Evolutionary conservation across 495 filamentous ascomycete species (phyloP).

Genomic region (Neurospora intermedia): DNA sequence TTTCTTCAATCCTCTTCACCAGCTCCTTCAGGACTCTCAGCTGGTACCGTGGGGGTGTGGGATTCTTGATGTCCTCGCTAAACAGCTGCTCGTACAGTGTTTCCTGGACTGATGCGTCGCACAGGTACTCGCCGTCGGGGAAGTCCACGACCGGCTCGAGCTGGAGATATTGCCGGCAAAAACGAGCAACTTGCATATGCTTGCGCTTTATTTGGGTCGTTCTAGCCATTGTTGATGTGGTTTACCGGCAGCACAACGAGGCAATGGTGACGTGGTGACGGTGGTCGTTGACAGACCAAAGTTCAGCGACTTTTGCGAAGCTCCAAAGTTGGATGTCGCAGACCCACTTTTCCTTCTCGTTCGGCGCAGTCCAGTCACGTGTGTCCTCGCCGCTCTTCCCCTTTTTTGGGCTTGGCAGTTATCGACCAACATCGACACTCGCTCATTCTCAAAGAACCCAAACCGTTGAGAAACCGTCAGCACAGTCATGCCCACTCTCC

Average conservation of each 20-base stretch:
- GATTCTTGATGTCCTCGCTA: conserved; percentile 36
- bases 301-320: background rate
- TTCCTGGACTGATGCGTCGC: conserved; percentile 41
- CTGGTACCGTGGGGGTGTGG: conserved; percentile 57
- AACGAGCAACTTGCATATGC: conserved; percentile 17
- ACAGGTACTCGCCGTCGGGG: conserved; percentile 21
- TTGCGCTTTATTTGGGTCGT: background rate
- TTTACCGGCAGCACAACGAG: background rate
- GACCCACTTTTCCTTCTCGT: background rate
- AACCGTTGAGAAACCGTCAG: background rate
- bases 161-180: conserved; percentile 35
- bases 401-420: background rate
- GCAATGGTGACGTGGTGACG: background rate
- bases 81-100: conserved; percentile 56
- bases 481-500: background rate
- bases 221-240: background rate
- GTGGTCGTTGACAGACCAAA: background rate
- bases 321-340: background rate
- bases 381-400: background rate
- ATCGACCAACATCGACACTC: background rate
- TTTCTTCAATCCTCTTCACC: conserved; percentile 50
- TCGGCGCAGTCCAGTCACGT: background rate
- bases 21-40: conserved; percentile 64
- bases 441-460: background rate
- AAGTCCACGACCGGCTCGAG: conserved; percentile 24